Conservation (phyloP, 2,329 filamentous ascomycete genomes). For the Lizonia empirigonia region DNA sequence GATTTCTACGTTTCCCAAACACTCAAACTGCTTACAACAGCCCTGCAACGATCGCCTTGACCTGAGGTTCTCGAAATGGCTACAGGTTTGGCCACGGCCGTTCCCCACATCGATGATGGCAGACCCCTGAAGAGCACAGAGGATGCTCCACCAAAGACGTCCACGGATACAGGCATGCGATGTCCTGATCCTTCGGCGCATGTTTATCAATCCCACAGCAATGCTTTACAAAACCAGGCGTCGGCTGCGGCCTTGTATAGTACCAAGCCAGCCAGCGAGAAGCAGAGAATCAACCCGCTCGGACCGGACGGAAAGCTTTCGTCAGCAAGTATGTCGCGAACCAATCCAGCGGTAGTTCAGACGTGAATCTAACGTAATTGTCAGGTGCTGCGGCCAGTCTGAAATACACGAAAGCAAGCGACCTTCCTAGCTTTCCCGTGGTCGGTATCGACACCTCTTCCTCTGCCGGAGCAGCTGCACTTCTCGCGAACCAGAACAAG, state of each 20-base stretch:
- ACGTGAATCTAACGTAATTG: slow-evolving; percentile 16
- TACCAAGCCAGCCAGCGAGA: slow-evolving; percentile 31
- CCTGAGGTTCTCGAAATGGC: slow-evolving; percentile 30
- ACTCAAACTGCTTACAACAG: background rate
- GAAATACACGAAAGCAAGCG: slow-evolving; percentile 73
- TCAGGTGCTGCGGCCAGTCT: slow-evolving; percentile 66
- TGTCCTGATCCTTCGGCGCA: slow-evolving; percentile 55
- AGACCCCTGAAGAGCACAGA: slow-evolving; percentile 28
- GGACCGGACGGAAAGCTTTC: slow-evolving; percentile 62
- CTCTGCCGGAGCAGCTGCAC: slow-evolving; percentile 76
- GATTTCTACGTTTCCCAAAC: slow-evolving; percentile 1
- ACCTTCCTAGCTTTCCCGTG: slow-evolving; percentile 77
- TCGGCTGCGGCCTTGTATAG: slow-evolving; percentile 67
- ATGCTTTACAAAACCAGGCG: slow-evolving; percentile 56
- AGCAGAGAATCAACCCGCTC: slow-evolving; percentile 45
- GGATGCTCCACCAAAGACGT: slow-evolving; percentile 29
- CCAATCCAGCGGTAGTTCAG: background rate
- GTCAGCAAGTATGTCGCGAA: slow-evolving; percentile 57
- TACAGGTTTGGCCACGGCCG: slow-evolving; percentile 27
- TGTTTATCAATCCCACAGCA: slow-evolving; percentile 24
- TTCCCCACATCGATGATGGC: slow-evolving; percentile 28
- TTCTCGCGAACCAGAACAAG: slow-evolving; percentile 73
- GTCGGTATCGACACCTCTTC: slow-evolving; percentile 62
- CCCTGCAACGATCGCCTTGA: slow-evolving; percentile 13
- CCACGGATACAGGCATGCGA: slow-evolving; percentile 21